A percentile compares a stretch with the other conserved stretches of the same genome.
phyloP scores from a whole-genome alignment of 2,329 filamentous ascomycete species.

The Colletotrichum sp. region DNA sequence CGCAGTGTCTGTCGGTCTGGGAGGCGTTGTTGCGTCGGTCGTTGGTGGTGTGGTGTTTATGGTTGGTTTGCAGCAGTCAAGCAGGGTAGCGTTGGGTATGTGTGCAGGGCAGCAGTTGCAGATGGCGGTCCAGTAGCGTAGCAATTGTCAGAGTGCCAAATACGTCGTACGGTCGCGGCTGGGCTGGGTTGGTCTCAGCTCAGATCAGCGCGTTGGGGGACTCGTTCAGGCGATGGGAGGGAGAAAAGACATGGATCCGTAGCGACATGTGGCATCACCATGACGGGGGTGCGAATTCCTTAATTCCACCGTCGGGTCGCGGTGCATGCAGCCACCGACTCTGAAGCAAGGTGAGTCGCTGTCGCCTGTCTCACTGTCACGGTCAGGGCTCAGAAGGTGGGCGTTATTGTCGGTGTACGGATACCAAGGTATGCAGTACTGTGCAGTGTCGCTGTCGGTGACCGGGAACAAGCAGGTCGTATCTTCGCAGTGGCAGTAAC shows the following conservation, averaged over 20 bases:
- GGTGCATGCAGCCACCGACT: not conserved
- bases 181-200: not conserved
- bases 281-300: slow-evolving; percentile 13
- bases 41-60: slow-evolving; percentile 9
- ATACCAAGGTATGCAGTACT: not conserved
- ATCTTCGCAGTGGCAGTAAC: not conserved
- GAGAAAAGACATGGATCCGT: slow-evolving; percentile 11
- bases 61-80: not conserved
- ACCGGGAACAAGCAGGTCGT: not conserved
- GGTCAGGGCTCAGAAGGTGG: not conserved
- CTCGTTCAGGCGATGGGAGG: not conserved
- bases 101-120: not conserved
- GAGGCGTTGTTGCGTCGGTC: not conserved
- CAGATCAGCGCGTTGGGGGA: not conserved
- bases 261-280: slow-evolving; percentile 20
- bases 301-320: slow-evolving; percentile 10
- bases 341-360: not conserved
- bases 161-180: not conserved
- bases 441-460: not conserved
- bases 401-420: not conserved
- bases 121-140: not conserved
- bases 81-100: slow-evolving; percentile 9
- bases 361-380: not conserved
- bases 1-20: not conserved
- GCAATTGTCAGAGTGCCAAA: not conserved